These are phyloP conservation scores for Neoboletus magnificus DNA, from an alignment of 768 basidiomycete genomes.

Conservation along the genomic window DNA sequence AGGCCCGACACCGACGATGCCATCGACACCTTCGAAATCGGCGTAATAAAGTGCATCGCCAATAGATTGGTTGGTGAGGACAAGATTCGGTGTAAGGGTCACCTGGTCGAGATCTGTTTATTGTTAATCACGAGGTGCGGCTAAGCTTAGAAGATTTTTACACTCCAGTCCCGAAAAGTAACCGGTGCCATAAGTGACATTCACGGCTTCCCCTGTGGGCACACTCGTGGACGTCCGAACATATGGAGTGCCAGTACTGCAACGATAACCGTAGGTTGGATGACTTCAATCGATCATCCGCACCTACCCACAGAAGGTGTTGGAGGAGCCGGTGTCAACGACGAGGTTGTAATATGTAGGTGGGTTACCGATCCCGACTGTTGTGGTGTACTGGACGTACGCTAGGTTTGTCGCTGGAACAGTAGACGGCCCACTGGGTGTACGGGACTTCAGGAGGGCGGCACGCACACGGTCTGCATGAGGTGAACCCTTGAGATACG, in stretches of 20 bases:
- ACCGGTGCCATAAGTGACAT: conserved; percentile 6
- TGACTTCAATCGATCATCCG: neutral
- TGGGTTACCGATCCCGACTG: conserved; percentile 28
- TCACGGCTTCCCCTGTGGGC: conserved; percentile 21
- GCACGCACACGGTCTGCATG: conserved; percentile 19
- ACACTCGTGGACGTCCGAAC: conserved; percentile 21
- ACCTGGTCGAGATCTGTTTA: conserved; percentile 25
- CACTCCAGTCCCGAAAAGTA: conserved; percentile 35
- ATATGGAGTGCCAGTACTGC: conserved; percentile 21
- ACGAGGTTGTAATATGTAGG: conserved; percentile 28
- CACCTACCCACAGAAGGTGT: conserved; percentile 26
- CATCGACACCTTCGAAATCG: conserved; percentile 18
- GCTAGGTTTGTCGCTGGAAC: conserved; percentile 17
- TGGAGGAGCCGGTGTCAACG: conserved; percentile 33
- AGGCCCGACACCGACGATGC: conserved; percentile 29
- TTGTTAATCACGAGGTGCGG: neutral
- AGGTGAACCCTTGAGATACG: conserved; percentile 17
- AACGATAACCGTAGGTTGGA: neutral
- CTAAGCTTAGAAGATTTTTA: neutral
- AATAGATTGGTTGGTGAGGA: conserved; percentile 29
- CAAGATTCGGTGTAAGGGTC: conserved; percentile 21
- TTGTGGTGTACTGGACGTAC: conserved; percentile 21
- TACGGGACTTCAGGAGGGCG: conserved; percentile 3
- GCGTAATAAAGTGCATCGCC: conserved; percentile 17
- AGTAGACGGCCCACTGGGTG: conserved; percentile 2